Conservation (phyloP, 768 basidiomycete species). For the Mycena latifolia region DNA sequence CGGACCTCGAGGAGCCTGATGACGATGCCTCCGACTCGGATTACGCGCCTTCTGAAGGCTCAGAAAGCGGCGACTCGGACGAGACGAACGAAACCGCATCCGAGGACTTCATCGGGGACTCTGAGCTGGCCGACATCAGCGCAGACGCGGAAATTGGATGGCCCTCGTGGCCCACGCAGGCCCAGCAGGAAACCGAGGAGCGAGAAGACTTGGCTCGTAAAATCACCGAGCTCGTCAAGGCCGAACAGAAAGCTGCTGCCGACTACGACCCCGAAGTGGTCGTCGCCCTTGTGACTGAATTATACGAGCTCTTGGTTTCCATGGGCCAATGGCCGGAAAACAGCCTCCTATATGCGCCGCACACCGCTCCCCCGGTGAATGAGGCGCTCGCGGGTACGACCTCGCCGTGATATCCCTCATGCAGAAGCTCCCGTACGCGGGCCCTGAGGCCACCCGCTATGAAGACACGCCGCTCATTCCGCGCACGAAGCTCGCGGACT, state of each 20-base stretch:
- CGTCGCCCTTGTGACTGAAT: slow-evolving; percentile 21
- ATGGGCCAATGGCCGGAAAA: slow-evolving; percentile 31
- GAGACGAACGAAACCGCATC: too few relatives aligned
- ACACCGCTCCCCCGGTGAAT: slow-evolving; percentile 19
- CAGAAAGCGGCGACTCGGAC: too few relatives aligned
- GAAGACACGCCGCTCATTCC: background rate
- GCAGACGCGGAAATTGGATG: background rate
- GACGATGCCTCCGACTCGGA: slow-evolving; percentile 5
- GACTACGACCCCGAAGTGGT: slow-evolving; percentile 22
- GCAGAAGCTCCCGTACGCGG: slow-evolving; percentile 21
- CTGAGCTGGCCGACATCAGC: slow-evolving; percentile 4
- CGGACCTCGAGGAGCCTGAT: too few relatives aligned
- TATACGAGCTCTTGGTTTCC: slow-evolving; percentile 20
- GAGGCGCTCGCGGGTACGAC: slow-evolving; percentile 24
- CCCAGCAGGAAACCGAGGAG: slow-evolving; percentile 10
- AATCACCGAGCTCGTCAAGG: slow-evolving; percentile 15
- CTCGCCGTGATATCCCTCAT: slow-evolving; percentile 19
- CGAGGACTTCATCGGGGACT: slow-evolving; percentile 15
- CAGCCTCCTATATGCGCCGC: slow-evolving; percentile 19
- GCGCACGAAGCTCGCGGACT: slow-evolving; percentile 20
- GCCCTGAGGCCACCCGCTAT: background rate
- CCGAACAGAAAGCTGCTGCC: too few relatives aligned
- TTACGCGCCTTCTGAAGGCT: slow-evolving; percentile 17
- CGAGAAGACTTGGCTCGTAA: slow-evolving; percentile 14
- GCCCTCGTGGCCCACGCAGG: too few relatives aligned